Evolutionary conservation across 108 stramenopile genomes (phyloP), one percentile per base, ranked within the genome.

Genomic region (Parietichytrium sp.): DNA sequence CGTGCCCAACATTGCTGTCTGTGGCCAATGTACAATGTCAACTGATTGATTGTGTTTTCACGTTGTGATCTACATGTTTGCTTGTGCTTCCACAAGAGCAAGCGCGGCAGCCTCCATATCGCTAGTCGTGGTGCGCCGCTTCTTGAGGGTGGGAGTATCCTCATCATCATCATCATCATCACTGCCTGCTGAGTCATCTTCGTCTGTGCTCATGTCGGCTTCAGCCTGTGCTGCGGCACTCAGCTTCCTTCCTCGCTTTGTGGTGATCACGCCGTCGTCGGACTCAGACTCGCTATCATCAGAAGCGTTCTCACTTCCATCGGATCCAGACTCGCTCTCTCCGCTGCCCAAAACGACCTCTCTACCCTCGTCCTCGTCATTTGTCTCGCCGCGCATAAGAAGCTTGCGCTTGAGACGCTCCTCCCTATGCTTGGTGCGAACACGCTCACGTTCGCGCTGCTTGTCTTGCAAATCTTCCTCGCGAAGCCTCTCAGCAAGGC

Each of bases 61-160:
- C n/a, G n/a, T n/a, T n/a, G n/a, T n/a, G n/a, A n/a, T n/a, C n/a
- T n/a, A n/a, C n/a, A n/a, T n/a, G n/a, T n/a, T n/a, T n/a, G n/a
- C n/a, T n/a, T n/a, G n/a, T n/a, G n/a, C n/a, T 42, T 7, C 38
- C 1, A 72, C 45, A 6, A 72, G 61, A 10, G 23, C 12, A 12
- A 72, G 20, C 10, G 61, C 61, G 45, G 61, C 61, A 13, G 36
- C 38, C 61, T 72, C 61, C 29, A 72, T 25, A 1, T 72, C 61
- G 10, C 45, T 23, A 8, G 45, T 45, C 6, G 61, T 45, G 33
- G 13, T 72, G 6, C 38, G 38, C 33, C 25, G 18, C 61, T 72
- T 72, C 16, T 16, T 1, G 2, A 42, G 61, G 10, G 38, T 10
- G 6, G 38, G 38, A 8, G 36, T 42, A 16, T 33, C 3, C 29